These are phyloP conservation scores for Ganoderma sp. DNA, from an alignment of 1,284 basidiomycete genomes.

Conservation along the genomic window DNA sequence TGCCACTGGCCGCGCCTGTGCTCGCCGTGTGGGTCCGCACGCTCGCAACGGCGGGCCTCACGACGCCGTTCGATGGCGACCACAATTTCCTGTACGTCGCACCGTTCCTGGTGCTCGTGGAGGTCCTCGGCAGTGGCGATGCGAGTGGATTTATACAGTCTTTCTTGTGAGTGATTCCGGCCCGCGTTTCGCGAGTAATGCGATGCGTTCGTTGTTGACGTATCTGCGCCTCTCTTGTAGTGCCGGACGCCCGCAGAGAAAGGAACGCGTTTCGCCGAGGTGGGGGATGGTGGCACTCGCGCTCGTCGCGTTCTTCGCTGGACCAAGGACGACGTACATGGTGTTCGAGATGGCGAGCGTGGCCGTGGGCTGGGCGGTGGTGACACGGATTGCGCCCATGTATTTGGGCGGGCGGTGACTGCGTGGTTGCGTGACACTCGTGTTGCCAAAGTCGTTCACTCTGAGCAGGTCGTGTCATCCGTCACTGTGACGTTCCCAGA, in stretches of 20 bases:
- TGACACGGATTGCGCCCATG: slow-evolving; percentile 31
- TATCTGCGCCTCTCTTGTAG: slow-evolving; percentile 6
- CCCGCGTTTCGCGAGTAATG: background rate
- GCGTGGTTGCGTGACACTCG: slow-evolving; percentile 6
- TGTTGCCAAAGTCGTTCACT: background rate
- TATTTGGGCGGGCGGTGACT: slow-evolving; percentile 31
- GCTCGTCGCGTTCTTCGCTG: slow-evolving; percentile 58
- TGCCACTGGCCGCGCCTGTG: slow-evolving; percentile 82
- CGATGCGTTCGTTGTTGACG: slow-evolving; percentile 9
- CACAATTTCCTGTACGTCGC: slow-evolving; percentile 73
- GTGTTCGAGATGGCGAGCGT: slow-evolving; percentile 57
- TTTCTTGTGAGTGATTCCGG: slow-evolving; percentile 18
- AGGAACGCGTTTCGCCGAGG: slow-evolving; percentile 26
- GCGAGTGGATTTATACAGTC: slow-evolving; percentile 23
- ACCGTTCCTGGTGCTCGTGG: slow-evolving; percentile 70
- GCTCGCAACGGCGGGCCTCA: slow-evolving; percentile 72
- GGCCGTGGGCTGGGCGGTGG: slow-evolving; percentile 35
- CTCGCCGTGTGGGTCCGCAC: slow-evolving; percentile 92
- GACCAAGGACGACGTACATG: slow-evolving; percentile 63
- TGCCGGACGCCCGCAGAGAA: slow-evolving; percentile 2
- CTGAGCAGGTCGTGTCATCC: background rate
- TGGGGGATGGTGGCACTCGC: slow-evolving; percentile 53
- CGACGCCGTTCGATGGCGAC: slow-evolving; percentile 78
- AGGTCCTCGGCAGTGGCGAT: slow-evolving; percentile 45
- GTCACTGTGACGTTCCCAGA: background rate